Percentiles rank a stretch among this genome's conserved stretches.
phyloP scores from a whole-genome alignment of 768 basidiomycete species.

The Russula sp. region DNA sequence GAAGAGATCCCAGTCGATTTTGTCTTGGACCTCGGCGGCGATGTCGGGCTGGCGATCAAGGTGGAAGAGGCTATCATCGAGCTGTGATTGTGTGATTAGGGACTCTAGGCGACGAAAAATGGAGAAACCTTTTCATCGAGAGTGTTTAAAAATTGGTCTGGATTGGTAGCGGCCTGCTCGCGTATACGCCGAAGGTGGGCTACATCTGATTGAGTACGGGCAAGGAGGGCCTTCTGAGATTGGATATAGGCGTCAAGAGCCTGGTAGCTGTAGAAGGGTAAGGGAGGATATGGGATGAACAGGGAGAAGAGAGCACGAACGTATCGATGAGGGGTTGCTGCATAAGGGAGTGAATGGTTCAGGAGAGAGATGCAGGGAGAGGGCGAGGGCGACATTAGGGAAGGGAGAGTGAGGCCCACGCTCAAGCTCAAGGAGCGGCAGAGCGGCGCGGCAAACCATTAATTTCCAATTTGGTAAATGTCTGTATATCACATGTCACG shows the following conservation, averaged over 20 bases:
- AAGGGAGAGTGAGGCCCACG: too few relatives aligned
- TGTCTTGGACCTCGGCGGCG: conserved; percentile 37
- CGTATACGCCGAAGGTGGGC: conserved; percentile 43
- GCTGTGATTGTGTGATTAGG: conserved; percentile 21
- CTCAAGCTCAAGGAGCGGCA: neutral
- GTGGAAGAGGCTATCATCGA: conserved; percentile 29
- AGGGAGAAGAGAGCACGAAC: neutral
- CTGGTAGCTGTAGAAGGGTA: conserved; percentile 37
- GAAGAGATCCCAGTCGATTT: conserved; percentile 59
- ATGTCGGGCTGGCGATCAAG: conserved; percentile 42
- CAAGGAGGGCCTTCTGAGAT: conserved; percentile 51
- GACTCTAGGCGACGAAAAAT: conserved; percentile 12
- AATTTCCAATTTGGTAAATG: neutral
- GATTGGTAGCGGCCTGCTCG: conserved; percentile 31
- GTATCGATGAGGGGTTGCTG: neutral
- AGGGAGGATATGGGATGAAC: neutral
- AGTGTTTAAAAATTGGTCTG: conserved; percentile 30
- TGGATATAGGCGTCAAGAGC: conserved; percentile 62
- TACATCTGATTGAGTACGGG: conserved; percentile 57
- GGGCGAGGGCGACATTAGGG: conserved; percentile 7
- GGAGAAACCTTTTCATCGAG: conserved; percentile 31
- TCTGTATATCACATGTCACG: neutral
- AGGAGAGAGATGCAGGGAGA: neutral
- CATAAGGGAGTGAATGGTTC: neutral
- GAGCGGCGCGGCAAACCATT: neutral